Evolutionary conservation across 768 basidiomycete genomes (phyloP), one percentile per base, ranked within the genome.

Genomic region (Gloeopeniophorella convolvens): DNA sequence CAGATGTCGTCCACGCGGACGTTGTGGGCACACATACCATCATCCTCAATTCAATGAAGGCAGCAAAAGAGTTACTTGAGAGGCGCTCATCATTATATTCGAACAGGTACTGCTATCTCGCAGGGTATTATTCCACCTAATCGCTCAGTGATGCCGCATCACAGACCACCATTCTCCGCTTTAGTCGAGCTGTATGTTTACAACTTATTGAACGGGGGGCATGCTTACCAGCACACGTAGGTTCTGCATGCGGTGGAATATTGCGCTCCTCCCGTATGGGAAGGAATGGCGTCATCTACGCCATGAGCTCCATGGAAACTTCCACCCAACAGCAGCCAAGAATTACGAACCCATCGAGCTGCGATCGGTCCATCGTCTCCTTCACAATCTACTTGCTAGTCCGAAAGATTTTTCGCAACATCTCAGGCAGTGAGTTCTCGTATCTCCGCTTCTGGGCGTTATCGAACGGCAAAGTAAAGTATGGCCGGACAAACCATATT

Each of bases 21-120:
- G 34, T 56, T 10, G 26, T 57, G 15, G 59, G 60, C 8, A 51
- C 40, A 20, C 46, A 34, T 7, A 37, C 58, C 13, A 34, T 10
- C 45, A 15, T 24, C 15, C 61, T 82, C 24, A 78, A 73, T 60
- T 71, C 70, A 44, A 53, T 27, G 3, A 30, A 39, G 41, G 42
- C 49, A 5, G 49, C 49, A 13, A 50, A 50, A 15, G 49, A 43
- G 21, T 32, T 50, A 5, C 36, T 43, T 33, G 42, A 36, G 26
- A 35, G 21, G 13, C 42, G 42, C 12, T 50, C 49, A 3, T 35
- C 49, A 9, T 34, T 44, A 23, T 50, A 50, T 18, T 43, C 49
- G 3, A 31, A 50, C 35, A 30, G 49, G 31, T 32, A 39, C 20
- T 23, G 5, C 20, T 11, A 5, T 31, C 21, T 31, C 33, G 8